Conservation (phyloP, 352 stramenopile genomes). For the Paralagenidium karlingii region DNA sequence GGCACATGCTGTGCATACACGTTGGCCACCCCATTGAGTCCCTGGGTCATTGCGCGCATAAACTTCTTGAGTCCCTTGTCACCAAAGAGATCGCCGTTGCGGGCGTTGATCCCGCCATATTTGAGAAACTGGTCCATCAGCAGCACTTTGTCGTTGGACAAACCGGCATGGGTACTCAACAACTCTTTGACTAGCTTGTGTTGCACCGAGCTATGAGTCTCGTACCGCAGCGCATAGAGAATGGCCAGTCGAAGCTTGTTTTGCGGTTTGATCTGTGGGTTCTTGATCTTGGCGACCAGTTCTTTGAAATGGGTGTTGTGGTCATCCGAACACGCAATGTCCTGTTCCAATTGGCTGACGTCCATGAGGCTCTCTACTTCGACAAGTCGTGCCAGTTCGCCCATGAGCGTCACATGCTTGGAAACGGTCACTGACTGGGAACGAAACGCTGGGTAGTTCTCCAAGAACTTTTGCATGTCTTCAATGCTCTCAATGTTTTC, state of each 20-base stretch:
- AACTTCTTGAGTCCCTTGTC: constrained; percentile 80
- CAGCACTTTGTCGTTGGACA: constrained; percentile 28
- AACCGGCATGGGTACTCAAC: constrained; percentile 19
- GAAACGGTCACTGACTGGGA: constrained; percentile 94
- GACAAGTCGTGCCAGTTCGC: constrained; percentile 94
- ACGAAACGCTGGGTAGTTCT: constrained; percentile 94
- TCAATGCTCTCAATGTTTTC: constrained; percentile 87
- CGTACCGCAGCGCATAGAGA: constrained; percentile 97
- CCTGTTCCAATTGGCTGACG: constrained; percentile 95
- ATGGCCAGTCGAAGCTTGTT: constrained; percentile 98
- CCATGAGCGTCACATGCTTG: constrained; percentile 99
- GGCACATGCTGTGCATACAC: constrained; percentile 98
- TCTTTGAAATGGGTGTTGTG: constrained; percentile 76
- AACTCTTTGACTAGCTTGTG: constrained; percentile 73
- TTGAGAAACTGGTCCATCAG: constrained; percentile 58
- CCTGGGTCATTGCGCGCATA: constrained; percentile 87
- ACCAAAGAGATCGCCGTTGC: constrained; percentile 66
- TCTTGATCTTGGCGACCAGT: constrained; percentile 70
- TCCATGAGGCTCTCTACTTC: constrained; percentile 96
- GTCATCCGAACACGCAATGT: constrained; percentile 77
- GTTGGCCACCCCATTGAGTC: constrained; percentile 93
- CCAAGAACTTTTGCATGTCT: constrained; percentile 99
- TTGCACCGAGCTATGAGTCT: constrained; percentile 80
- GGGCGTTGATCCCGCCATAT: constrained; percentile 51
- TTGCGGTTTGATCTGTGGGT: constrained; percentile 81